Evolutionary conservation across 345 rosid species (phyloP), one percentile per base, ranked within the genome.

Genomic region (Conringia planisiliqua): DNA sequence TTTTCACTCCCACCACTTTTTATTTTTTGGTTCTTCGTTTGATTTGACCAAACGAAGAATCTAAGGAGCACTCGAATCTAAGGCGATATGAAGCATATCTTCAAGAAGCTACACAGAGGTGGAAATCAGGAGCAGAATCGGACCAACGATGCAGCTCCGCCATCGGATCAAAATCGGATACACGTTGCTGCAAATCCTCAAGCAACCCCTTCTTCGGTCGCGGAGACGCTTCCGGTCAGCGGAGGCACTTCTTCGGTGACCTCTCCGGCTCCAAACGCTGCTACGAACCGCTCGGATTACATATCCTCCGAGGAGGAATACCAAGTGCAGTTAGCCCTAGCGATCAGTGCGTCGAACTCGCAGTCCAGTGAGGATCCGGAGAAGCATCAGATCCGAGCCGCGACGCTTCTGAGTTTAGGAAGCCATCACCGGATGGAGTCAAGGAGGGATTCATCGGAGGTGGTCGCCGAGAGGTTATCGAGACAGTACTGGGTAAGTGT

Each of bases 351-450:
- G 12, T 95, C 99, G 32, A 90, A 89, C 77, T 86, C 99, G 27
- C 96, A 85, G 32, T 73, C 72, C n/a, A 78, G 80, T 42, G 84
- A 83, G 55, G 94, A 87, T 76, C 81, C 85, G 24, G 92, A 88
- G 88, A 90, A 85, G 79, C 89, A 96, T 80, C 96, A 87, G 97
- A 95, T 95, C 88, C 90, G 93, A n/a, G 90, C 93, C 5, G 89
- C 93, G 38, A 86, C 88, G 51, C 63, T 87, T 71, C 47, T 85
- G 83, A 90, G 99, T 72, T 72, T 92, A 79, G 93, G 95, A 63
- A 83, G 77, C 22, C 74, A 78, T 66, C 82, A 82, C 46, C 83
- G 79, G 82, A 79, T 78, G 64, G 93, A 88, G 56, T 75, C 80
- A 22, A 75, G 71, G 66, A 84, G 88, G 80, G 88, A 88, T 67